These are phyloP conservation scores for Globisporangium parvum DNA, from an alignment of 352 stramenopile species.

Conservation along the genomic window DNA sequence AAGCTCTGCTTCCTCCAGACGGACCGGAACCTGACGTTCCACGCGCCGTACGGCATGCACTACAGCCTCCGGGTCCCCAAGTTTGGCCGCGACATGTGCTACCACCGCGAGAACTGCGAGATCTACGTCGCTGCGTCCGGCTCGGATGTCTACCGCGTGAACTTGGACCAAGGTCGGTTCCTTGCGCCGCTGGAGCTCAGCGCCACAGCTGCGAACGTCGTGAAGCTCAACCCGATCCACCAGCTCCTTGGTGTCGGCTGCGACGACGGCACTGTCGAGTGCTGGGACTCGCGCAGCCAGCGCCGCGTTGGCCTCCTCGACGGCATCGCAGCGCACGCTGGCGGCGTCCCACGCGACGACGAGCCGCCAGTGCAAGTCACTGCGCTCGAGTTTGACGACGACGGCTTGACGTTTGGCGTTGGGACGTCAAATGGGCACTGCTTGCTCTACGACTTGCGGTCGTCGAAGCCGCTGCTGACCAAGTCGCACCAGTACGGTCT, in stretches of 20 bases:
- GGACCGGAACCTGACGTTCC: slow-evolving; percentile 96
- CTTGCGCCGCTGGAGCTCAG: slow-evolving; percentile 74
- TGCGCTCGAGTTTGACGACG: slow-evolving; percentile 91
- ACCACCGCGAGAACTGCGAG: slow-evolving; percentile 95
- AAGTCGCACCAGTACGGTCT: slow-evolving; percentile 98
- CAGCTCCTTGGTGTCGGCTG: slow-evolving; percentile 88
- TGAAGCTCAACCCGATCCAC: slow-evolving; percentile 88
- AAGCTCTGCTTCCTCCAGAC: slow-evolving; percentile 97
- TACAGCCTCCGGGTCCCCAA: slow-evolving; percentile 95
- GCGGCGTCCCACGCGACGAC: slow-evolving; percentile 23
- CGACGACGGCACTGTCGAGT: slow-evolving; percentile 93
- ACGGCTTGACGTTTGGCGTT: slow-evolving; percentile 92
- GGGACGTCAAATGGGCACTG: slow-evolving; percentile 93
- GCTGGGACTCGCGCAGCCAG: slow-evolving; percentile 92
- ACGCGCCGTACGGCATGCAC: slow-evolving; percentile 97
- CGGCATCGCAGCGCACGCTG: slow-evolving; percentile 40
- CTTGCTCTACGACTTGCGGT: slow-evolving; percentile 96
- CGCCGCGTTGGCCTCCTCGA: slow-evolving; percentile 66
- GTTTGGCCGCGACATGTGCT: slow-evolving; percentile 96
- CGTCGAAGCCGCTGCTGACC: slow-evolving; percentile 89
- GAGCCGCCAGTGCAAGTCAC: slow-evolving; percentile 81
- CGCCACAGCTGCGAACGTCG: slow-evolving; percentile 77
- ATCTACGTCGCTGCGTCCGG: slow-evolving; percentile 89
- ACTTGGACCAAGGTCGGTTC: slow-evolving; percentile 98
- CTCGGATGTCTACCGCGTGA: slow-evolving; percentile 94